Percentiles rank a stretch among this genome's conserved stretches.
These are phyloP conservation scores for Pseudopyrenochaeta lycopersici DNA, from an alignment of 2,329 filamentous ascomycete genomes.

Conservation along the genomic window DNA sequence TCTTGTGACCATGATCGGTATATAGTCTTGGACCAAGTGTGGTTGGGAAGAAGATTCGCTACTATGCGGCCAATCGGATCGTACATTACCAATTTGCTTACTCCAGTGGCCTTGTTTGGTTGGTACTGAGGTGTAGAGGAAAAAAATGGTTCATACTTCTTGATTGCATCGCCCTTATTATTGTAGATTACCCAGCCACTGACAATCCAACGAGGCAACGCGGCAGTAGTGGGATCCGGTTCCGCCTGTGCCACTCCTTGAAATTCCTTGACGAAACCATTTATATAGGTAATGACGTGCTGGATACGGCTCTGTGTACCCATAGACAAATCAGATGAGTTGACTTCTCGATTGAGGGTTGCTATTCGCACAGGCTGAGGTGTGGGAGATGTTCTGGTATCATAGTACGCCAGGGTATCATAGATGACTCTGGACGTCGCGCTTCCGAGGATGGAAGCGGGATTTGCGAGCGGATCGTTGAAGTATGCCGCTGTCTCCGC, in stretches of 20 bases:
- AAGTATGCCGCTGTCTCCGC: neutral
- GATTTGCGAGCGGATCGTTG: neutral
- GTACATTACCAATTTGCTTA: neutral
- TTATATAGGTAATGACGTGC: neutral
- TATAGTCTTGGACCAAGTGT: too few relatives aligned
- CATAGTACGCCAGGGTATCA: neutral
- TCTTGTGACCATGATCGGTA: too few relatives aligned
- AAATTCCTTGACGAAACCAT: neutral
- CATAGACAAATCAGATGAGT: neutral
- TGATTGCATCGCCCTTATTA: constrained; percentile 26
- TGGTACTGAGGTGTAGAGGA: constrained; percentile 12
- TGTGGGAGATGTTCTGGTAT: neutral
- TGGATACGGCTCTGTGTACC: neutral
- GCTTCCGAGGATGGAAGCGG: neutral
- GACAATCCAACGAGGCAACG: constrained; percentile 17
- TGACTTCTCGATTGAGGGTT: neutral
- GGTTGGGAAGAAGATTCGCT: too few relatives aligned
- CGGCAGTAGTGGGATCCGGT: neutral
- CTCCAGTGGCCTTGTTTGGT: neutral
- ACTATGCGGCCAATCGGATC: too few relatives aligned
- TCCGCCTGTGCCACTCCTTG: constrained; percentile 1
- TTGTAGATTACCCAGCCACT: constrained; percentile 29
- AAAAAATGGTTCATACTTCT: constrained; percentile 29
- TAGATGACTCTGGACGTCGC: neutral
- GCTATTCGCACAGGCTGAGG: neutral